Evolutionary conservation across 2,329 filamentous ascomycete genomes (phyloP), one percentile per base, ranked within the genome.

Genomic region (Phialophora chinensis): DNA sequence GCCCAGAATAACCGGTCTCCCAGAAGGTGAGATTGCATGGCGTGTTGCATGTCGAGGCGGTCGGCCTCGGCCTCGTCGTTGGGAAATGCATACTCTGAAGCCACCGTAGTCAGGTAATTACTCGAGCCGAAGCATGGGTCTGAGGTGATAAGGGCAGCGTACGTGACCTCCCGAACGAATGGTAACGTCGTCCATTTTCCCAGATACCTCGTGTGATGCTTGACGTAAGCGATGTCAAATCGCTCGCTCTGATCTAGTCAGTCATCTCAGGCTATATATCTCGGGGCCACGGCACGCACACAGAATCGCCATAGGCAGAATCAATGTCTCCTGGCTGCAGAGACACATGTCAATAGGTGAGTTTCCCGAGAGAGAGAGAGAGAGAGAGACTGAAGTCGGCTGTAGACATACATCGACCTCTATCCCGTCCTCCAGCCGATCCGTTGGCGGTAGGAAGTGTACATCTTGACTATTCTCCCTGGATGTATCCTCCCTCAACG

Each of bases 31-130:
- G 70, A 68, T 59, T 76, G 77, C 20, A 67, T 59, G 47, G 62
- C 42, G 29, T 69, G 69, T 11, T 63, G 53, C 47, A 68, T 62
- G 35, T 68, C 65, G 10, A 67, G 64, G 29, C 63, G 77, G 62
- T 81, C 79, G 70, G 81, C 78, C 68, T 81, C 79, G 71, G 77
- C 74, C 63, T 81, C 77, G 67, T 82, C 79, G 67, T 81, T 82
- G 8, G 79, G 61, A 29, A 63, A 58, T n/a, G 60, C 60, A 25
- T 62, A 62, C 35, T 62, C 60, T 62, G 60, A 4, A 23, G n/a
- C n/a, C 8, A 14, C n/a, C 8, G 8, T 50, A 20, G 25, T 44
- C 38, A 44, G 38, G 38, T 44, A 1, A 2, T 31, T 2, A 31
- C 38, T n/a, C 17, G 38, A 44, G 38, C 7, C 12, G 58, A 27